Conservation (phyloP, 139 green algal genomes). For the Tetradesmus obliquus region DNA sequence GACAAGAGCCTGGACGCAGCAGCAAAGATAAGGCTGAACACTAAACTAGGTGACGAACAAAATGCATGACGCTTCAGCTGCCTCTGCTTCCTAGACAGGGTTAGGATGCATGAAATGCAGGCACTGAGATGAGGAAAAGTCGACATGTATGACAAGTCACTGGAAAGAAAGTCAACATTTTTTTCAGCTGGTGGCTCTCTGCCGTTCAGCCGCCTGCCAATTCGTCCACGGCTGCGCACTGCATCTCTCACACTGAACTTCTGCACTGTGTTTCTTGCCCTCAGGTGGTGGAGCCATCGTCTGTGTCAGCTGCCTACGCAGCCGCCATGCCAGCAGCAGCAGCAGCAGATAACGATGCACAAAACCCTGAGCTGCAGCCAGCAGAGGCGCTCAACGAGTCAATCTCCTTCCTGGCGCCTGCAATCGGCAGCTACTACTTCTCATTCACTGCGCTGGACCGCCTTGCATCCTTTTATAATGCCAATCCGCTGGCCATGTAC, state of each 20-base stretch:
- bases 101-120: too few species aligned
- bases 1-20: slow-evolving; percentile 38
- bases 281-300: slow-evolving; percentile 30
- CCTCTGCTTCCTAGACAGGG: too few species aligned
- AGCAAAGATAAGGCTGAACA: slow-evolving; percentile 19
- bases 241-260: too few species aligned
- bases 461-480: background rate
- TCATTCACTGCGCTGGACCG: background rate
- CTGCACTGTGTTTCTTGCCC: too few species aligned
- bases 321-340: background rate
- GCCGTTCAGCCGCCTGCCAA: too few species aligned
- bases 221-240: too few species aligned
- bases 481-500: slow-evolving; percentile 12
- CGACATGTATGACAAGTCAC: too few species aligned
- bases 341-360: background rate
- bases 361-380: background rate
- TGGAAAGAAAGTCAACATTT: too few species aligned
- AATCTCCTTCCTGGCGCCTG: slow-evolving; percentile 4
- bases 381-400: background rate
- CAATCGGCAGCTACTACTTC: slow-evolving; percentile 46
- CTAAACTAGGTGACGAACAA: too few species aligned
- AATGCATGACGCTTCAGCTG: too few species aligned
- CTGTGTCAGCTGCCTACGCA: slow-evolving; percentile 2
- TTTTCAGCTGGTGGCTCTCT: too few species aligned
- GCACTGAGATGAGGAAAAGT: too few species aligned